Evolutionary conservation across 1,139 yeast species (phyloP).

Genomic region (Yamadazyma songkhlaensis): DNA sequence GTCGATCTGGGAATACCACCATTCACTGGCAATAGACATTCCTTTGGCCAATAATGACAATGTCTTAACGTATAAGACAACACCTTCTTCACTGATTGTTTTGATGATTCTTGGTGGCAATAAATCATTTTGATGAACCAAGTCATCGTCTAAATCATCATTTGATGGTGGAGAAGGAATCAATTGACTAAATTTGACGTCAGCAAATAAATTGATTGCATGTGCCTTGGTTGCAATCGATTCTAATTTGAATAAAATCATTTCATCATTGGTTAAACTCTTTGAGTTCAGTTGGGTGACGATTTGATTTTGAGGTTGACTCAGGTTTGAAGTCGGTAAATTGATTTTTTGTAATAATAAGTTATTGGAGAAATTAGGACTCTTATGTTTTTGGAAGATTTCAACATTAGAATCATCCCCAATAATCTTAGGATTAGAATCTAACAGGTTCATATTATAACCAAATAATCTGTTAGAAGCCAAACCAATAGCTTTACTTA

Average conservation of each 20-base stretch:
- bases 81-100: constrained; percentile 79
- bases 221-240: constrained; percentile 85
- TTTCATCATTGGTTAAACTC: constrained; percentile 30
- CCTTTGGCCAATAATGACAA: constrained; percentile 79
- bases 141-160: constrained; percentile 38
- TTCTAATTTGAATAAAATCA: constrained; percentile 55
- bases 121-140: constrained; percentile 36
- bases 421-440: constrained; percentile 6
- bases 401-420: constrained; percentile 3
- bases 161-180: constrained; percentile 74
- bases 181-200: constrained; percentile 81
- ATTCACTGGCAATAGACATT: constrained; percentile 77
- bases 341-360: constrained; percentile 33
- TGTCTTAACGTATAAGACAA: constrained; percentile 78
- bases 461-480: constrained; percentile 91
- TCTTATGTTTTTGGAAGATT: neutral
- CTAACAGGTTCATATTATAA: constrained; percentile 7
- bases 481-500: constrained; percentile 80
- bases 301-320: constrained; percentile 1
- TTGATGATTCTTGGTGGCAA: constrained; percentile 60
- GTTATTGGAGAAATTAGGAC: constrained; percentile 36
- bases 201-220: constrained; percentile 85
- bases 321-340: constrained; percentile 23
- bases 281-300: neutral
- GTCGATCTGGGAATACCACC: constrained; percentile 70